A percentile compares a stretch with the other conserved stretches of the same genome.
Conservation (phyloP, 1,284 basidiomycete species). For the Chalciporus sp. region DNA sequence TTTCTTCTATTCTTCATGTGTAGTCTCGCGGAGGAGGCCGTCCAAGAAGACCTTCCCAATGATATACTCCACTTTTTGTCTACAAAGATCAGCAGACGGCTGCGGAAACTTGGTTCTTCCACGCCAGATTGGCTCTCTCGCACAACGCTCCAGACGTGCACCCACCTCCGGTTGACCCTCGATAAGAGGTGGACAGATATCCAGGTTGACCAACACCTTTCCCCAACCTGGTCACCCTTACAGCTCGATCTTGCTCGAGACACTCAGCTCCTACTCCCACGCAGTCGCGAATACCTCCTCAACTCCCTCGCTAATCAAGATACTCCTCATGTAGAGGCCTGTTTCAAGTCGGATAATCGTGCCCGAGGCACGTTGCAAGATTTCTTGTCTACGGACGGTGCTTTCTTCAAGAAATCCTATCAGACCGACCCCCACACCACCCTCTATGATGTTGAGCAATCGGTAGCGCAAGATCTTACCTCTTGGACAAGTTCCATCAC, state of each 20-base stretch:
- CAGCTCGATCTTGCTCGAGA: constrained; percentile 33
- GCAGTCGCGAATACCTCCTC: constrained; percentile 29
- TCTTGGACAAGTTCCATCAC: constrained; percentile 9
- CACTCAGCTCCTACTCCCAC: constrained; percentile 31
- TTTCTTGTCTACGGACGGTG: constrained; percentile 21
- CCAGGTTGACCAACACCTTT: constrained; percentile 15
- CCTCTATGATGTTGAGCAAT: constrained; percentile 31
- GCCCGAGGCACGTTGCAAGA: constrained; percentile 13
- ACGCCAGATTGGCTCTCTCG: constrained; percentile 4
- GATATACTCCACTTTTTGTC: constrained; percentile 34
- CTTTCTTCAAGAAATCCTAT: constrained; percentile 21
- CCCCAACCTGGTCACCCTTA: constrained; percentile 31
- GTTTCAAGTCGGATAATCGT: not conserved
- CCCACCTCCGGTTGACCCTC: not conserved
- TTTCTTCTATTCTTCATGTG: constrained; percentile 48
- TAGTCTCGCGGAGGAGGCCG: constrained; percentile 28
- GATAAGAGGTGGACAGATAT: constrained; percentile 18
- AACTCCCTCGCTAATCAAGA: constrained; percentile 3
- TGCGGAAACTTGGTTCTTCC: constrained; percentile 38
- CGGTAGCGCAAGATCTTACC: constrained; percentile 2
- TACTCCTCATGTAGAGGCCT: too few species aligned
- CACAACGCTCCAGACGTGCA: not conserved
- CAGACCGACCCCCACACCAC: constrained; percentile 19
- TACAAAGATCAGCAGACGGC: constrained; percentile 39
- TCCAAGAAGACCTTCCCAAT: constrained; percentile 25